Evolutionary conservation across 495 filamentous ascomycete species (phyloP), one percentile per base, ranked within the genome.

Genomic region (Talaromyces ruber): DNA sequence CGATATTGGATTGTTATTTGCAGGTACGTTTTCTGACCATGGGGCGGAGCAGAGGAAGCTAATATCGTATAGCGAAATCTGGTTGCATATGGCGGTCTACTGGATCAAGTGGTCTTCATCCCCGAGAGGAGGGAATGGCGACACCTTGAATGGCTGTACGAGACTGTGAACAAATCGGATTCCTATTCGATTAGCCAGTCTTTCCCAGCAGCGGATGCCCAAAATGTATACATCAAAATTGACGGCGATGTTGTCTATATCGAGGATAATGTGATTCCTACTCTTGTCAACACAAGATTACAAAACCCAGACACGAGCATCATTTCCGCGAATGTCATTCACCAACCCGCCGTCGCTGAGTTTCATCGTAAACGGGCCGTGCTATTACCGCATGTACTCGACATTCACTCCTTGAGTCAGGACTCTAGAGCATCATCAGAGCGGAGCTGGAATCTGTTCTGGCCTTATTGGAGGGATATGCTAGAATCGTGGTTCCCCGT

Each of bases 161-260:
- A 65, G 0, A 60, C 67, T 8, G 68, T 75, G 14, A 58, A 70
- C 11, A 43, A 65, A 45, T 73, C 69, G 1, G 55, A 69, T 0
- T 66, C 65, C 25, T 77, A 77, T 63, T 39, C 66, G 0, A 68
- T 74, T 18, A 64, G 67, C n/a, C 39, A 65, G 1, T 16, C 60
- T 21, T 26, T 59, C 26, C 51, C 51, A 16, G 26, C 51, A 1
- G 22, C 51, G 24, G 26, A 54, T 16, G 47, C 74, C 12, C 62
- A 76, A 45, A 70, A 71, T 18, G 75, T 84, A 57, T 82, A 81
- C 61, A 72, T 84, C 60, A 81, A 80, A 64, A 84, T 85, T 26
- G 82, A 84, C 63, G 82, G 82, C 7, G 82, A 84, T 63, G 73
- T 80, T 51, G 75, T 83, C 16, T 85, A 76, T 60, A 64, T 85